Evolutionary conservation across 2,329 filamentous ascomycete species (phyloP).

Genomic region (Phyllosticta citriasiana): DNA sequence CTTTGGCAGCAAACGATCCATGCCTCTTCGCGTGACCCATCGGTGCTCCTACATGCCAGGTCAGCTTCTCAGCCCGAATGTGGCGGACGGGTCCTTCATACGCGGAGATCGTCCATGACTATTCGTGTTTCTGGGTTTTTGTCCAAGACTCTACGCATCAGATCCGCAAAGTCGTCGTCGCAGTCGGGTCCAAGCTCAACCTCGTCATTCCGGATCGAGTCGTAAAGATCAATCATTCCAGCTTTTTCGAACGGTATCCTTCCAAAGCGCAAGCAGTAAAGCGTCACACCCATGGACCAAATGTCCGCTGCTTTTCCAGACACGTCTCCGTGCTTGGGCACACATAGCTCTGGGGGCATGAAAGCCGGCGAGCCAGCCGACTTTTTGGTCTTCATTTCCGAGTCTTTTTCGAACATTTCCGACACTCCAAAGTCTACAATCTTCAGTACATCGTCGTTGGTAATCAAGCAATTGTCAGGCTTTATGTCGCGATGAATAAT

Average conservation of each 20-base stretch:
- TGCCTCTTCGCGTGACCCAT: conserved; percentile 79
- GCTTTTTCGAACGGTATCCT: conserved; percentile 74
- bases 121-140: conserved; percentile 81
- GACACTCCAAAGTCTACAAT: conserved; percentile 98
- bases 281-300: conserved; percentile 95
- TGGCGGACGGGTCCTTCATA: conserved; percentile 30
- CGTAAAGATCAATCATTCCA: conserved; percentile 76
- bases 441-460: conserved; percentile 85
- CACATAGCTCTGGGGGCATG: conserved; percentile 83
- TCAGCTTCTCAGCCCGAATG: not conserved
- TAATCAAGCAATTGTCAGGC: conserved; percentile 88
- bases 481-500: conserved; percentile 97
- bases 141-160: conserved; percentile 65
- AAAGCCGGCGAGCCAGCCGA: conserved; percentile 93
- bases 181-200: conserved; percentile 53
- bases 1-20: conserved; percentile 65
- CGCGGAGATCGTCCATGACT: conserved; percentile 69
- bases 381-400: conserved; percentile 83
- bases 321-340: conserved; percentile 74
- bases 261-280: conserved; percentile 88
- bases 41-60: conserved; percentile 58
- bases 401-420: conserved; percentile 89
- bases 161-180: conserved; percentile 59
- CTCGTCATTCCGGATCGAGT: conserved; percentile 68
- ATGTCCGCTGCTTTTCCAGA: conserved; percentile 87